Evolutionary conservation across 108 stramenopile species (phyloP).

Genomic region (Pseudonitzschia delicatissima): DNA sequence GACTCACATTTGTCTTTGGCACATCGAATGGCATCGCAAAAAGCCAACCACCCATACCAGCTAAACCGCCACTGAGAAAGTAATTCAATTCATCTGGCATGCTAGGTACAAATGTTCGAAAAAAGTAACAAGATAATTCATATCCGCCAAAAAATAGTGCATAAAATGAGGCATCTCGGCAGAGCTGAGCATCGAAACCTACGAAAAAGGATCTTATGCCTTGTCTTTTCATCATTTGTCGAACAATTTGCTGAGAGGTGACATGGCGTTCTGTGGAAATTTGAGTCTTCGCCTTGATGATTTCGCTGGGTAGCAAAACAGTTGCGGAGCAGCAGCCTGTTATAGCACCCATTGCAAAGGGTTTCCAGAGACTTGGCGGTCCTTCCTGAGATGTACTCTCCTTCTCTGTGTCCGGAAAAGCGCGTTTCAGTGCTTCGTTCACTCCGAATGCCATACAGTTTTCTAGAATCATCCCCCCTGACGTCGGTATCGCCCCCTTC

Average conservation of each 20-base stretch:
- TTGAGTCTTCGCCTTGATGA: conserved; percentile 88
- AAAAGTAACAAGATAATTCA: conserved; percentile 77
- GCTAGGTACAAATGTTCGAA: conserved; percentile 68
- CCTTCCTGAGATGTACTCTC: conserved; percentile 32
- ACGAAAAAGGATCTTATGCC: conserved; percentile 61
- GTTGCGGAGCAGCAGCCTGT: conserved; percentile 81
- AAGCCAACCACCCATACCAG: conserved; percentile 86
- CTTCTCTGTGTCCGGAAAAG: conserved; percentile 64
- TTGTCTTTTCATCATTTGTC: conserved; percentile 62
- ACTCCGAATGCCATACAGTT: conserved; percentile 92
- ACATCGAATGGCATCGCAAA: conserved; percentile 89
- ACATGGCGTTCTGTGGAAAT: conserved; percentile 55
- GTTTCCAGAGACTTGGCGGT: conserved; percentile 64
- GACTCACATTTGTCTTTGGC: conserved; percentile 77
- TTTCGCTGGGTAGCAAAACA: conserved; percentile 80
- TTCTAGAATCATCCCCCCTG: conserved; percentile 83
- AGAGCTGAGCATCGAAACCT: conserved; percentile 86
- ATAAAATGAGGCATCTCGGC: conserved; percentile 84
- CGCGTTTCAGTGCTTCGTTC: conserved; percentile 84
- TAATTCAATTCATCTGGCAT: conserved; percentile 89
- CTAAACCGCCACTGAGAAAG: conserved; percentile 85
- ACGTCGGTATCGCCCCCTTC: conserved; percentile 88
- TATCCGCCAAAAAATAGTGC: conserved; percentile 81
- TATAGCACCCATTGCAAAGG: conserved; percentile 82
- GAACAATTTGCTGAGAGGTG: conserved; percentile 60